Conservation (phyloP, 129 eudicot species). For the Chrysanthemum makinoi region DNA sequence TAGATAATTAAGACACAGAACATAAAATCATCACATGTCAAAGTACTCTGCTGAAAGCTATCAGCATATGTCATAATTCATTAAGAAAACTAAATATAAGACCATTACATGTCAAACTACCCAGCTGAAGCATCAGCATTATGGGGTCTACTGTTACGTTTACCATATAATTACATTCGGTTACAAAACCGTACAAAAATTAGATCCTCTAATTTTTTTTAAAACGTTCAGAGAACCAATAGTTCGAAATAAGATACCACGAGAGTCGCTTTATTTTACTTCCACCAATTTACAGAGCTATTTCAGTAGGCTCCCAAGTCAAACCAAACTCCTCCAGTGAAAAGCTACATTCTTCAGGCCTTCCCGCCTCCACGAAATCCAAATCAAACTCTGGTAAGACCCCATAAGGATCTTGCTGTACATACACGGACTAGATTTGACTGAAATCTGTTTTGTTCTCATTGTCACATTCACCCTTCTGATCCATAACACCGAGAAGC, state of each 20-base stretch:
- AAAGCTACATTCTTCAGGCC: constrained; percentile 52
- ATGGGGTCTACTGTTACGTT: too few species aligned
- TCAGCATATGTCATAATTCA: not conserved
- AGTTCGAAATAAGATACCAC: too few species aligned
- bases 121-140: too few species aligned
- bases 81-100: not conserved
- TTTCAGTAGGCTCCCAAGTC: constrained; percentile 24
- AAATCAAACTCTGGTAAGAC: constrained; percentile 27
- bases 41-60: too few species aligned
- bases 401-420: constrained; percentile 18
- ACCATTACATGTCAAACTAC: not conserved
- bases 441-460: not conserved
- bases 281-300: not conserved
- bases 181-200: not conserved
- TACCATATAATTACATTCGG: constrained; percentile 8
- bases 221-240: too few species aligned
- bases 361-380: constrained; percentile 47
- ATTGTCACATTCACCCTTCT: not conserved
- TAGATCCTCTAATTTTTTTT: constrained; percentile 1
- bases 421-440: not conserved
- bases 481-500: constrained; percentile 45
- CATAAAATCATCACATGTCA: too few species aligned
- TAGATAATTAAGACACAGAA: too few species aligned
- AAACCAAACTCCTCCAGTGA: constrained; percentile 41
- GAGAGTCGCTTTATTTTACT: too few species aligned